Base-by-base conservation (phyloP, 768 basidiomycete species). In the Sporobolomyces phaffii region DNA sequence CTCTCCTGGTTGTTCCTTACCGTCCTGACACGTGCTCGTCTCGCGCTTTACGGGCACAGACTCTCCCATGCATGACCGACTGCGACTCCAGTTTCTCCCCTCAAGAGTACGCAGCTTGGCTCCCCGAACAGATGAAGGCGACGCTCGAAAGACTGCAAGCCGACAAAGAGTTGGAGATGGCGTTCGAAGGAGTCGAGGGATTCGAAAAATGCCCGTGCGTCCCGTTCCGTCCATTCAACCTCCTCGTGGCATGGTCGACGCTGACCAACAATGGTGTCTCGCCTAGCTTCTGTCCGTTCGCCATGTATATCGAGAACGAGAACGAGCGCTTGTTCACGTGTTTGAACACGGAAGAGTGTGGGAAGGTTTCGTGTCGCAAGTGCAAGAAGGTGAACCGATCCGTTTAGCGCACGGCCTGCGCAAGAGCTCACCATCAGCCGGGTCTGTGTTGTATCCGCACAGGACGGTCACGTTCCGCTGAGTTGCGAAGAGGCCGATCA, bases 401-500 rank as follows among this genome's bases (percentile, higher is more conserved):
- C 36, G 26, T 56, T 29, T n/a, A 20, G 15, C 11, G 5, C 44
- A 9, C 48, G 48, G 15, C 7, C 22, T 20, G 11, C 43, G 48
- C 28, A 28, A 13, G 24, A 49, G 9, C 28, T 10, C 9, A 10
- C 17, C 10, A 3, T 4, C 9, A 29, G 26, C 17, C 24, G 22
- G 29, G 0, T 7, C 10, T 3, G 18, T 13, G 3, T 26, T 36
- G 15, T 2, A 22, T n/a, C 20, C 15, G 20, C 2, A 29, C 29
- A 72, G 69, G 62, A 76, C 64, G 76, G 77, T 28, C 79, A 80
- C 53, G 65, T 80, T 9, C 79, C 79, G 6, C 76, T 74, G 54
- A 76, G 74, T 1, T 80, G 79, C 72, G 77, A 76, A 59, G 67
- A 66, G 41, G 59, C 65, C 33, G 77, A 76, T 38, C 47, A 56